These are phyloP conservation scores for Penicillium oxalicum DNA, from an alignment of 2,329 filamentous ascomycete genomes.

Conservation along the genomic window DNA sequence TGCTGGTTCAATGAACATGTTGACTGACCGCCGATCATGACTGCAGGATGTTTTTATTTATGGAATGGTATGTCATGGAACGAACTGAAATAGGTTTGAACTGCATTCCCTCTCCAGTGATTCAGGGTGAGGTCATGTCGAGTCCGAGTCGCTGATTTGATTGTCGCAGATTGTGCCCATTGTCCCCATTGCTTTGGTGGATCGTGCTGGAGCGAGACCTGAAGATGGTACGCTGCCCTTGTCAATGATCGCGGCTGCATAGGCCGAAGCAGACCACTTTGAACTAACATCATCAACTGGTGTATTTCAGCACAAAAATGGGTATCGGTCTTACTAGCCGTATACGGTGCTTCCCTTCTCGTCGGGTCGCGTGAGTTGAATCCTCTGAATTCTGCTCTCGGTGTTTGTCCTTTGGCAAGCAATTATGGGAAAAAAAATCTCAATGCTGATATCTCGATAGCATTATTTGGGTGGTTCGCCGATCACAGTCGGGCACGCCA, in stretches of 20 bases:
- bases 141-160: no score
- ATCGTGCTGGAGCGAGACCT: conserved; percentile 25
- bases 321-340: conserved; percentile 64
- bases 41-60: conserved; percentile 38
- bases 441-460: not conserved
- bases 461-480: conserved; percentile 23
- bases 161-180: conserved; percentile 56
- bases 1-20: no score
- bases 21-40: no score
- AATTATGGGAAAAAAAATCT: no score
- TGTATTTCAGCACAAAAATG: conserved; percentile 53
- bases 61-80: conserved; percentile 26
- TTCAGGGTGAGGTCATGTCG: no score
- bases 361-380: conserved; percentile 28
- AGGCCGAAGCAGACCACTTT: no score
- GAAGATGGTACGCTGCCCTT: conserved; percentile 31
- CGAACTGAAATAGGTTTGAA: not conserved
- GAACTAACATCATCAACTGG: not conserved
- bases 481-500: conserved; percentile 48
- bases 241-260: not conserved
- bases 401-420: not conserved
- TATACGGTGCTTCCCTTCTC: conserved; percentile 63
- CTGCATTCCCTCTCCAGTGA: no score
- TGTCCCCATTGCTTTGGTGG: conserved; percentile 57
- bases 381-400: not conserved